Conservation (phyloP, 2,329 filamentous ascomycete species). For the Colletotrichum echinochloae region DNA sequence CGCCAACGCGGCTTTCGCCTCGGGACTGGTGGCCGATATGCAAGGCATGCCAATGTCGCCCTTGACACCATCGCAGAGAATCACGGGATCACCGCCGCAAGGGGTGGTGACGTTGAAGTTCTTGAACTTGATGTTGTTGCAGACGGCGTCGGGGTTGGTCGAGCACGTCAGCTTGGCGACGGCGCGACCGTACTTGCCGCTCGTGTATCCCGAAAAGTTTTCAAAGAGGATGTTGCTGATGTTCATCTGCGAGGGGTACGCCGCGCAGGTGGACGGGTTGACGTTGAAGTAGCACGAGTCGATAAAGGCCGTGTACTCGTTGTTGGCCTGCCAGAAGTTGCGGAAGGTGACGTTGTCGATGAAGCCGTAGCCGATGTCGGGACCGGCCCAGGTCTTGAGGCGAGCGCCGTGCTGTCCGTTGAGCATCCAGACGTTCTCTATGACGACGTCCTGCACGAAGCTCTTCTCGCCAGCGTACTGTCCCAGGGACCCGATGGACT, state of each 20-base stretch:
- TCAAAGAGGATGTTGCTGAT: slow-evolving; percentile 69
- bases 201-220: slow-evolving; percentile 67
- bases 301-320: slow-evolving; percentile 73
- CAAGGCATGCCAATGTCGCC: slow-evolving; percentile 52
- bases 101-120: slow-evolving; percentile 67
- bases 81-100: slow-evolving; percentile 54
- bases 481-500: slow-evolving; percentile 70
- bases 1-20: slow-evolving; percentile 48
- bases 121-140: slow-evolving; percentile 64
- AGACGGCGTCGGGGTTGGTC: slow-evolving; percentile 63
- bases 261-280: slow-evolving; percentile 70
- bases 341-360: slow-evolving; percentile 73
- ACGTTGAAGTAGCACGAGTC: slow-evolving; percentile 60
- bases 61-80: slow-evolving; percentile 64
- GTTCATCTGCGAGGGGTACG: slow-evolving; percentile 65
- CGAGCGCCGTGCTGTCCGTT: slow-evolving; percentile 68
- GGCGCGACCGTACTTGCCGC: slow-evolving; percentile 64
- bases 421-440: slow-evolving; percentile 66
- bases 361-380: slow-evolving; percentile 64
- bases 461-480: slow-evolving; percentile 64
- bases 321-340: slow-evolving; percentile 66
- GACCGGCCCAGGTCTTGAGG: slow-evolving; percentile 73
- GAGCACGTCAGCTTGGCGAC: slow-evolving; percentile 67
- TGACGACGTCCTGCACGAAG: slow-evolving; percentile 60
- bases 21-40: slow-evolving; percentile 49